Evolutionary conservation across 1,284 basidiomycete species (phyloP), one percentile per base, ranked within the genome.

Genomic region (Puccinia horiana): DNA sequence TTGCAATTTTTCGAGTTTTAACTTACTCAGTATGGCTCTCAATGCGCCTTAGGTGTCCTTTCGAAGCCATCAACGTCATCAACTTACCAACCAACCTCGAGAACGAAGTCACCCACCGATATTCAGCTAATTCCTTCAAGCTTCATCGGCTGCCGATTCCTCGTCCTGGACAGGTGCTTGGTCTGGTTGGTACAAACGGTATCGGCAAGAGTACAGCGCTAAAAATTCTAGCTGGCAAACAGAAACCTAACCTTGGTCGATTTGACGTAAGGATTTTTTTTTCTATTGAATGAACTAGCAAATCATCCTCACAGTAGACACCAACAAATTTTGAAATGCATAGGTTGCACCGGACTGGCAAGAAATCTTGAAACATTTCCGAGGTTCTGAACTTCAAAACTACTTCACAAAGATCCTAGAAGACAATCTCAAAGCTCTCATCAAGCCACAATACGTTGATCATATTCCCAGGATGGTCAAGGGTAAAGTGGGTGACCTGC

Each of bases 331-430:
- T 75, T 70, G 61, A 40, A 40, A 65, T 83, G 54, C 35, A 37
- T 23, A 63, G 92, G 93, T 96, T 86, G 95, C 95, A 35, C 95
- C 95, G 52, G 96, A 98, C 86, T 98, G 95, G 95, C 92, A 94
- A 87, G 96, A 98, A 86, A 97, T 98, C 84, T 89, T 98, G 79
- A 96, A 96, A 88, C 93, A 98, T 87, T 98, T 97, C 90, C 92
- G 96, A 85, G 96, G 96, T 58, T 97, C 95, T 3, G 95, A 98
- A 88, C 90, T 98, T 44, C 96, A 98, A 87, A 98, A 98, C 87
- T 98, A 98, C 89, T 98, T 98, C 88, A 98, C 95, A 76, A 97
- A 97, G 88, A 93, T 98, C n/a, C 90, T 98, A 35, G 96, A 98
- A 88, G 96, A 98, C 87, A 95, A 98, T 86, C 89, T 98, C 86